Evolutionary conservation across 2,329 filamentous ascomycete genomes (phyloP).

Genomic region (Cercospora zeae-maydis): DNA sequence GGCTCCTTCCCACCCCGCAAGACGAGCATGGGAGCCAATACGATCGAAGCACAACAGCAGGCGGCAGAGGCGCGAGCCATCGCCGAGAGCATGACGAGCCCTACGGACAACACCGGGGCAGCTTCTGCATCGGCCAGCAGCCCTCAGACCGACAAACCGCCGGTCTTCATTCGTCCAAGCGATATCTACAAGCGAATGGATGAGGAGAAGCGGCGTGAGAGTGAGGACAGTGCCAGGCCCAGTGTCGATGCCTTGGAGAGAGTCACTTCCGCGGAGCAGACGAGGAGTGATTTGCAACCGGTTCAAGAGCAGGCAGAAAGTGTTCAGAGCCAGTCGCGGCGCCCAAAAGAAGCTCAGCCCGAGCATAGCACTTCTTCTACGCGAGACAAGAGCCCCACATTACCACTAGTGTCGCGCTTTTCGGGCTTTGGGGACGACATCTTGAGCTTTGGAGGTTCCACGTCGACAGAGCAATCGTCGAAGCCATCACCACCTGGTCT

Average conservation of each 20-base stretch:
- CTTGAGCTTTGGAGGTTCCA: constrained; percentile 15
- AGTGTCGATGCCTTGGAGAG: constrained; percentile 51
- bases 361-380: background rate
- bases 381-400: constrained; percentile 26
- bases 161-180: constrained; percentile 66
- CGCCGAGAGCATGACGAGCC: constrained; percentile 14
- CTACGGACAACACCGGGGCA: constrained; percentile 6
- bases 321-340: constrained; percentile 4
- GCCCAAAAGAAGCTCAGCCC: background rate
- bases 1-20: constrained; percentile 58
- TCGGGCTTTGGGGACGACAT: constrained; percentile 43
- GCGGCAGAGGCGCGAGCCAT: constrained; percentile 21
- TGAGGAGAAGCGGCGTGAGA: constrained; percentile 59
- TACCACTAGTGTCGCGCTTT: constrained; percentile 45
- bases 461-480: background rate
- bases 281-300: constrained; percentile 19
- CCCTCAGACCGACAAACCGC: constrained; percentile 47
- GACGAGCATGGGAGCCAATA: constrained; percentile 56
- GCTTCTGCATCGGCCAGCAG: constrained; percentile 5
- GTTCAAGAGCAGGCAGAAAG: constrained; percentile 24
- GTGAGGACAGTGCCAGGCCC: constrained; percentile 56
- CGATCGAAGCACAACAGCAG: constrained; percentile 19
- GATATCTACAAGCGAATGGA: constrained; percentile 73
- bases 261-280: constrained; percentile 30
- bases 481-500: constrained; percentile 3